These are phyloP conservation scores for Meripilus lineatus DNA, from an alignment of 1,284 basidiomycete genomes.

Conservation along the genomic window DNA sequence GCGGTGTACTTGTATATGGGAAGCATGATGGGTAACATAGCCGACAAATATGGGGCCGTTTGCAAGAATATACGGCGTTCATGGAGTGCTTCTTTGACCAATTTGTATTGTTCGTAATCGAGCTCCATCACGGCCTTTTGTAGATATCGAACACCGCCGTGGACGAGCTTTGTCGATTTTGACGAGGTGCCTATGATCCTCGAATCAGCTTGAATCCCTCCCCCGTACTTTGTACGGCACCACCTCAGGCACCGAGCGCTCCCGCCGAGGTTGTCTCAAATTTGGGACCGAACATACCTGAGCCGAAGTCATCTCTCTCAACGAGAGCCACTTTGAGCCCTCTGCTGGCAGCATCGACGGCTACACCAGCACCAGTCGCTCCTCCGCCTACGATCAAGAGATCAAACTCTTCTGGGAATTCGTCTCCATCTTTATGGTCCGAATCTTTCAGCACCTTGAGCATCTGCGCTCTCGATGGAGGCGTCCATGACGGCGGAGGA, in stretches of 20 bases:
- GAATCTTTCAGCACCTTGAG: conserved; percentile 49
- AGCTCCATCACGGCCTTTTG: conserved; percentile 96
- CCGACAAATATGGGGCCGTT: conserved; percentile 91
- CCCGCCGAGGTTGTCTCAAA: not conserved
- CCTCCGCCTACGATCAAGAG: conserved; percentile 89
- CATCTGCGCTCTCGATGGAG: conserved; percentile 64
- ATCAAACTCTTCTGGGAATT: conserved; percentile 56
- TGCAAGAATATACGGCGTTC: conserved; percentile 93
- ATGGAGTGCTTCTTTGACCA: conserved; percentile 90
- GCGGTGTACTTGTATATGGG: conserved; percentile 77
- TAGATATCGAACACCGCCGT: conserved; percentile 95
- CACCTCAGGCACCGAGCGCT: not conserved
- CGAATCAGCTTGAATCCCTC: not conserved
- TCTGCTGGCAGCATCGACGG: conserved; percentile 89
- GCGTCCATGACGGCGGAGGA: conserved; percentile 73
- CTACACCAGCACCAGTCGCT: conserved; percentile 92
- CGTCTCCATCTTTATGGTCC: conserved; percentile 23
- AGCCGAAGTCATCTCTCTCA: conserved; percentile 89
- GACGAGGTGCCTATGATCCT: conserved; percentile 78
- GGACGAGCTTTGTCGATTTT: conserved; percentile 96
- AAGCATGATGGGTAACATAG: conserved; percentile 93
- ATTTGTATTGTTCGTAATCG: conserved; percentile 96
- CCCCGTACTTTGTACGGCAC: too few relatives aligned
- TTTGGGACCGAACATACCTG: conserved; percentile 60
- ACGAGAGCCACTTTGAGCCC: conserved; percentile 93